Evolutionary conservation across 2,329 filamentous ascomycete genomes (phyloP), one percentile per base, ranked within the genome.

Genomic region (Zymoseptoria brevis): DNA sequence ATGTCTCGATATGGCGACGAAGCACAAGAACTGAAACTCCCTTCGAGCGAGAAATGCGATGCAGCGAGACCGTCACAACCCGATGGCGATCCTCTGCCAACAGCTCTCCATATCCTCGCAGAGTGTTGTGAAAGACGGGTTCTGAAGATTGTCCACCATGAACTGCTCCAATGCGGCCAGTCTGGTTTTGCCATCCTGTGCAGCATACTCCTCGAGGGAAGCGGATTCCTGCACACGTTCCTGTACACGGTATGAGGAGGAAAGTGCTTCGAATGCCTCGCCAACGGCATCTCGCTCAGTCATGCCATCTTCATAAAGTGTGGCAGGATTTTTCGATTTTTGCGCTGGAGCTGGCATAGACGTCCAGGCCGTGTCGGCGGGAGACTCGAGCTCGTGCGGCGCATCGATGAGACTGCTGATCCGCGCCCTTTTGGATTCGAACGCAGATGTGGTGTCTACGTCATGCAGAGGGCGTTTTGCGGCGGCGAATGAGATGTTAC

Each of bases 1-100:
- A 41, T 41, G 35, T 7, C 6, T 22, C 21, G 3, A 41, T 41
- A 11, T 41, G 35, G 35, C 21, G 21, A 24, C 41, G 21, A 22
- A 8, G 29, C 22, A 8, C 54, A 35, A 41, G 16, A 56, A 50
- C 24, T 52, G 52, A 57, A 57, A 51, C 50, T 56, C 19, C 5
- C 58, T 13, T 24, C 49, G 50, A 54, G 50, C 49, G 19, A 41
- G 45, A 30, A 19, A 54, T 19, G 30, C 51, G 30, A 13, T 16
- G 35, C 35, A 41, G 35, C 16, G n/a, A 41, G 24, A 51, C 56
- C 24, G 22, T 69, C 65, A 73, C 59, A 73, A 65, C n/a, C 73
- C 76, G n/a, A 80, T 67, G n/a, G 74, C 75, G 56, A 79, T 73
- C 45, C 75, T 73, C 59, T 73, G 72, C 81, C 80, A 83, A 61